Evolutionary conservation across 148 eudicot genomes (phyloP), one percentile per base, ranked within the genome.

Genomic region (Rhododendron henanense): DNA sequence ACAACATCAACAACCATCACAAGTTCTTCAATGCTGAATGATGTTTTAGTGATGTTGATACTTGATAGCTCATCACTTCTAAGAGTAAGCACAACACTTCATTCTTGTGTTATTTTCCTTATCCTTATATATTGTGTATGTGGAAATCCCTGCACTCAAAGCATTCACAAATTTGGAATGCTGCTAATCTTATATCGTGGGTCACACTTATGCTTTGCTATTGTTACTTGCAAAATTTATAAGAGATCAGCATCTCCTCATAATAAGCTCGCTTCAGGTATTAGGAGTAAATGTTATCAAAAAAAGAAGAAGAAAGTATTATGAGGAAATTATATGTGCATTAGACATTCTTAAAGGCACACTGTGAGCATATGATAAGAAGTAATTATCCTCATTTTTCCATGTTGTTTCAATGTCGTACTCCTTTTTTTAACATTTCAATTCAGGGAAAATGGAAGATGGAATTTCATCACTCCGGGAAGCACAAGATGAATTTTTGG

Each of bases 401-500:
- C 44, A 21, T 31, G 33, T 14, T 65, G 16, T 57, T 45, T 44
- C 83, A 76, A 50, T 23, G 6, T 84, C 35, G 39, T 75, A 41
- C 10, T 44, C 37, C 85, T 47, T 85, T 28, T 51, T 10, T 50
- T 55, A 53, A 53, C 19, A 0, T 19, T 19, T 33, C 79, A 39
- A 84, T 84, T 63, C 88, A 90, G 92, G 93, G 81, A 86, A 91
- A 85, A 79, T 79, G 85, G 90, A 91, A 85, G 86, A 71, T 71
- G 83, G 81, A 48, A 75, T 84, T 81, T 88, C 86, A 45, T 83
- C 90, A 81, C 45, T 85, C 63, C 47, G 87, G 88, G 86, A 85
- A 71, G 87, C 71, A 76, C 59, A 83, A 78, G 85, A 84, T 67
- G 85, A 86, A n/a, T 83, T 88, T 53, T 44, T 79, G 33, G 88